These are phyloP conservation scores for Hypoxylon perforatum DNA, from an alignment of 495 filamentous ascomycete species.

Conservation along the genomic window DNA sequence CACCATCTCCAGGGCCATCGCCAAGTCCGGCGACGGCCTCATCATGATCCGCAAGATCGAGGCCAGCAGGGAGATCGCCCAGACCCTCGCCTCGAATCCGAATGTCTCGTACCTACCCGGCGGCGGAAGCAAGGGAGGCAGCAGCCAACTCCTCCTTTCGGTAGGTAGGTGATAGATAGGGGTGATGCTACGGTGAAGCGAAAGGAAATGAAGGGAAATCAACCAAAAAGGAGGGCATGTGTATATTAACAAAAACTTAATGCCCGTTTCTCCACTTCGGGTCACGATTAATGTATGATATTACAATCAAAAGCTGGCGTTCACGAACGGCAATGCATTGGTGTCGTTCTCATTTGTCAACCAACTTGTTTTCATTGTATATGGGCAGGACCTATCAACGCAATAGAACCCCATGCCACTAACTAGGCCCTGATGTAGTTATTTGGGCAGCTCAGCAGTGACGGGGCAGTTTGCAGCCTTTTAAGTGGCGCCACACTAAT, in stretches of 20 bases:
- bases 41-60: slow-evolving; percentile 97
- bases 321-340: slow-evolving; percentile 2
- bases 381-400: neutral
- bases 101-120: slow-evolving; percentile 96
- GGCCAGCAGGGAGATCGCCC: slow-evolving; percentile 94
- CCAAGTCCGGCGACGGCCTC: slow-evolving; percentile 90
- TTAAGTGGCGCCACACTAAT: neutral
- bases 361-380: neutral
- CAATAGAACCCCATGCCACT: neutral
- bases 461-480: too few relatives aligned
- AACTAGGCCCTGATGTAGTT: too few relatives aligned
- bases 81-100: slow-evolving; percentile 87
- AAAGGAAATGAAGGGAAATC: slow-evolving; percentile 1
- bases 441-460: too few relatives aligned
- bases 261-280: slow-evolving; percentile 48
- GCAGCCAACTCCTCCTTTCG: slow-evolving; percentile 65
- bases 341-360: neutral
- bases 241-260: slow-evolving; percentile 38
- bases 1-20: slow-evolving; percentile 90
- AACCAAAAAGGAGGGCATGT: slow-evolving; percentile 17
- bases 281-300: slow-evolving; percentile 45
- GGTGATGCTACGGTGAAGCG: neutral
- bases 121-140: slow-evolving; percentile 71
- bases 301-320: slow-evolving; percentile 22
- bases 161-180: slow-evolving; percentile 55